Percentiles rank a stretch among this genome's conserved stretches.
Conservation (phyloP, 208 protist species). For the Acanthamoeba divionensis region DNA sequence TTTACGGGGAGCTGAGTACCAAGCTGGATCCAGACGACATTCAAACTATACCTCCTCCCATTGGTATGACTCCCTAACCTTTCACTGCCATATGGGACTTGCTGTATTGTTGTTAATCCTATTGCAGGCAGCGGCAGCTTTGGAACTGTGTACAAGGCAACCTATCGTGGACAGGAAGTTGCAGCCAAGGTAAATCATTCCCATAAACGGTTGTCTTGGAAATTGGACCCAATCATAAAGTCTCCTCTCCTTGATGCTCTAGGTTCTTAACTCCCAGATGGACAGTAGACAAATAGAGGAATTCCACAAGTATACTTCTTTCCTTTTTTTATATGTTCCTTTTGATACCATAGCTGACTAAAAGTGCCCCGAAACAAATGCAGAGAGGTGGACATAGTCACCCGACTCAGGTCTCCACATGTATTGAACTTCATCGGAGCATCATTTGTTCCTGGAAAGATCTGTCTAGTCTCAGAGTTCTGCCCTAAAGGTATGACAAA, state of each 20-base stretch:
- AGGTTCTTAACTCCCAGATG: conserved; percentile 31
- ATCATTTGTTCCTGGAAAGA: background rate
- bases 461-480: conserved; percentile 15
- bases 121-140: background rate
- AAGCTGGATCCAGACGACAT: conserved; percentile 42
- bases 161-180: conserved; percentile 27
- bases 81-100: background rate
- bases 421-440: conserved; percentile 40
- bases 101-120: background rate
- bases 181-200: conserved; percentile 32
- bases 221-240: background rate
- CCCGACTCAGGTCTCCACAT: background rate
- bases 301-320: background rate
- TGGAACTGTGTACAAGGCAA: conserved; percentile 28
- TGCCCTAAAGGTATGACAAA: background rate
- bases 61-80: background rate
- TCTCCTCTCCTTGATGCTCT: background rate
- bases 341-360: background rate
- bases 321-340: background rate
- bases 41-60: background rate
- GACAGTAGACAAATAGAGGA: conserved; percentile 2
- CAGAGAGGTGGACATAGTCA: conserved; percentile 5
- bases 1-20: background rate
- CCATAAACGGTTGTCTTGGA: background rate
- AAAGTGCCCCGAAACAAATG: background rate